phyloP scores from a whole-genome alignment of 257 asterid genomes.

The Marsdenia floribunda region DNA sequence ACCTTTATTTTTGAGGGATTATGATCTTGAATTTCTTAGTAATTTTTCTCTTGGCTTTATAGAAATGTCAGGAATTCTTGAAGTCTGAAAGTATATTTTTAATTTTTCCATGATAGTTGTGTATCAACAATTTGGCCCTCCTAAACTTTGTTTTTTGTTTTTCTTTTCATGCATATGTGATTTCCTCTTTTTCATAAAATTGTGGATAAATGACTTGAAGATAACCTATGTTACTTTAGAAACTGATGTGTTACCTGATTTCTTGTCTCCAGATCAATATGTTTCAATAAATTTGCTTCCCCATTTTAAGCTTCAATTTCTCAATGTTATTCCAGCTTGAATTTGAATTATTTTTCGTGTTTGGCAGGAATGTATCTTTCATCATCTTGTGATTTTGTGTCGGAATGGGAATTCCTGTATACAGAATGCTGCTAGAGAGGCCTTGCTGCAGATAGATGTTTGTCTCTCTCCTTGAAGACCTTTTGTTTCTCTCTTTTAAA shows the following conservation, averaged over 20 bases:
- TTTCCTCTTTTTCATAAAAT: neutral
- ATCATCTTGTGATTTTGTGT: slow-evolving; percentile 52
- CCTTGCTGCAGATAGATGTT: slow-evolving; percentile 69
- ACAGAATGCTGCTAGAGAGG: slow-evolving; percentile 65
- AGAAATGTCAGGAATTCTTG: neutral
- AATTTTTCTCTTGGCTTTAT: neutral
- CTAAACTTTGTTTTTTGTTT: neutral
- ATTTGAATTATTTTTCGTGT: neutral
- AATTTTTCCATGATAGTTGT: neutral
- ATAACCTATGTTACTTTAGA: neutral
- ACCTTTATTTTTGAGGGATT: neutral
- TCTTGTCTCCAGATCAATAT: neutral
- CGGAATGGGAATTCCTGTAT: slow-evolving; percentile 52
- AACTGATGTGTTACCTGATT: neutral
- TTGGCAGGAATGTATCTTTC: slow-evolving; percentile 65
- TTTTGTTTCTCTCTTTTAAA: neutral
- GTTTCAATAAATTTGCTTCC: neutral
- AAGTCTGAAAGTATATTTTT: neutral
- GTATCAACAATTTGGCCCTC: neutral
- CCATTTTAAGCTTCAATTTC: neutral
- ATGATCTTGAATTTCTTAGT: too few relatives aligned
- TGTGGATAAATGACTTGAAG: neutral
- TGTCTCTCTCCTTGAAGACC: slow-evolving; percentile 20
- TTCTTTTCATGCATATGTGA: neutral
- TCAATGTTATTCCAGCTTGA: neutral